Base-by-base conservation (phyloP, 768 basidiomycete genomes). In the Chalciporus sphaerocephalus region DNA sequence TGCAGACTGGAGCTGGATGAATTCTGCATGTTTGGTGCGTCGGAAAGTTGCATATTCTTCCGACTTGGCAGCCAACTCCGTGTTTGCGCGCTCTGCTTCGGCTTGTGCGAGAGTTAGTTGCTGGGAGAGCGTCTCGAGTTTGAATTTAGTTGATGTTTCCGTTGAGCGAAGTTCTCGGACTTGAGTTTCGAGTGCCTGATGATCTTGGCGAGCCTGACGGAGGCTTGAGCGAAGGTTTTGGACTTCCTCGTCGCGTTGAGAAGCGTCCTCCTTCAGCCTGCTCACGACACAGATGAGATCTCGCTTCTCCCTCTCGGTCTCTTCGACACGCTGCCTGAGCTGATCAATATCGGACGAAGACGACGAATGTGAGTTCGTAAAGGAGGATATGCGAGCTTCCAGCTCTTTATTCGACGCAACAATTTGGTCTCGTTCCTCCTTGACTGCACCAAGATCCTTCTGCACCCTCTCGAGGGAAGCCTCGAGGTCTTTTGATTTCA, bases 261-360 rank as follows among this genome's bases (percentile, higher is more conserved):
- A 58, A 33, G 75, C 72, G 49, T 93, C 87, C 55, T 88, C 81
- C 62, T 91, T 87, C 51, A 92, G 67, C 42, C 88, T 77, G 62
- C 87, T 92, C 5, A 93, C 80, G 35, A 92, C 86, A 22, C 78
- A 80, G 34, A 94, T 73, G 38, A 96, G 76, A 51, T 94, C 91
- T 25, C 92, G 81, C 67, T 96, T 96, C 72, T 96, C 94, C 43
- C 87, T 76, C 52, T 96, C 91, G 1, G 78, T 76, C 49, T 90
- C 87, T 17, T 90, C 82, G 4, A 86, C 67, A 30, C 80, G 78
- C 44, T 67, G 75, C 52, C 75, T 80, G 28, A 89, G 60, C 6
- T 68, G 61, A 27, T 81, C 81, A 7, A 80, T 62, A 59, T 85
- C 85, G 1, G 73, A 67, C 4, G 81, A 80, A 2, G 87, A 83